phyloP scores from a whole-genome alignment of 2,329 filamentous ascomycete genomes.

The Fusarium sp. region DNA sequence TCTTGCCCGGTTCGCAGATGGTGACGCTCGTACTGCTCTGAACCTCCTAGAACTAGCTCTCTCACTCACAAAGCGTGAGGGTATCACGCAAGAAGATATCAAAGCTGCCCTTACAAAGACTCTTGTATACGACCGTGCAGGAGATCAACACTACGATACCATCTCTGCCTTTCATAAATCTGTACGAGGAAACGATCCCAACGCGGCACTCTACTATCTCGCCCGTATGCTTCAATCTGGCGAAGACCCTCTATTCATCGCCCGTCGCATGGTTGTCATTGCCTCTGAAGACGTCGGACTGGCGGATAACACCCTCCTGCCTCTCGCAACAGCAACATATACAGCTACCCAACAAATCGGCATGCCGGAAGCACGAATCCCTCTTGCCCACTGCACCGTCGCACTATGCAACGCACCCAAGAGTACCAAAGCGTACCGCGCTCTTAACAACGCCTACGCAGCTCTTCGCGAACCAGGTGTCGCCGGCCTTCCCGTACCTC shows the following conservation, averaged over 20 bases:
- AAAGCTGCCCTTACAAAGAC: slow-evolving; percentile 90
- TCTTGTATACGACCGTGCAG: slow-evolving; percentile 91
- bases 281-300: slow-evolving; percentile 94
- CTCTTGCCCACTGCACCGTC: slow-evolving; percentile 86
- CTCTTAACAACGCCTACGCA: slow-evolving; percentile 81
- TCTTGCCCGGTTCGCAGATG: slow-evolving; percentile 87
- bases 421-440: slow-evolving; percentile 87
- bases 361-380: slow-evolving; percentile 94
- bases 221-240: slow-evolving; percentile 95
- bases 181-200: slow-evolving; percentile 85
- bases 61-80: slow-evolving; percentile 69
- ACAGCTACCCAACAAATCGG: slow-evolving; percentile 92
- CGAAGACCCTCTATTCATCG: slow-evolving; percentile 93
- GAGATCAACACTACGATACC: slow-evolving; percentile 97
- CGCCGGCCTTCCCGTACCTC: slow-evolving; percentile 82
- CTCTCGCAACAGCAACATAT: slow-evolving; percentile 87
- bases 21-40: slow-evolving; percentile 91
- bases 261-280: slow-evolving; percentile 92
- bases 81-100: slow-evolving; percentile 79
- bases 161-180: slow-evolving; percentile 98
- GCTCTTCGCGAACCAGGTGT: slow-evolving; percentile 86
- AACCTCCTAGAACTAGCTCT: slow-evolving; percentile 93
- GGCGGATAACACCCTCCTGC: slow-evolving; percentile 85
- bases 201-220: slow-evolving; percentile 94
- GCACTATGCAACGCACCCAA: slow-evolving; percentile 86